Conservation (phyloP, 305 asterid species). For the Andrographis paniculata region DNA sequence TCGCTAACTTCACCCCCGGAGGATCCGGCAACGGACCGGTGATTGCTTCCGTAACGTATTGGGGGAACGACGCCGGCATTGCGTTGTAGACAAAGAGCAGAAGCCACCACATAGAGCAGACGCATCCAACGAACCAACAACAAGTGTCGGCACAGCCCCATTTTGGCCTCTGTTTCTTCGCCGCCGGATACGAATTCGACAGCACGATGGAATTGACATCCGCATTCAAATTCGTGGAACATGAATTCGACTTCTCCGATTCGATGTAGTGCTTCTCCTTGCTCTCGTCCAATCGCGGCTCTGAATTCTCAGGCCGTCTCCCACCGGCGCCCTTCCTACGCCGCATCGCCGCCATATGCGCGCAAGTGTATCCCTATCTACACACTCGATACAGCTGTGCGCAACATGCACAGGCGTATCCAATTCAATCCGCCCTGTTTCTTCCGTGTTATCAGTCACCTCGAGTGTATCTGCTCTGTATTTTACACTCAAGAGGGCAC, state of each 20-base stretch:
- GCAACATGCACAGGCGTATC: conserved; percentile 18
- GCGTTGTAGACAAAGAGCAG: conserved; percentile 55
- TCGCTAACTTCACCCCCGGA: conserved; percentile 72
- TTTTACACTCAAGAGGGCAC: no score
- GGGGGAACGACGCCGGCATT: conserved; percentile 78
- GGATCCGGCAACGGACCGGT: conserved; percentile 80
- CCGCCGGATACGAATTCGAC: conserved; percentile 9
- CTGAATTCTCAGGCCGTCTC: conserved; percentile 23
- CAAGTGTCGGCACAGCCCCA: conserved; percentile 64
- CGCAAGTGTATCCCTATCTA: neutral
- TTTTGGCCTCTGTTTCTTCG: conserved; percentile 21
- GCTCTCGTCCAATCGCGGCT: conserved; percentile 19
- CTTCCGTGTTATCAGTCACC: neutral
- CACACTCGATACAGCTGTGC: conserved; percentile 1
- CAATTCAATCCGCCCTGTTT: neutral
- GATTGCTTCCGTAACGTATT: conserved; percentile 72
- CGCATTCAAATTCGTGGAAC: conserved; percentile 15
- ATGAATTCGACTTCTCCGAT: conserved; percentile 17
- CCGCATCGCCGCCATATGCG: conserved; percentile 32
- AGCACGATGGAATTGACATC: conserved; percentile 16
- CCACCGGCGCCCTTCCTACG: conserved; percentile 45
- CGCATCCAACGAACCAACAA: conserved; percentile 72
- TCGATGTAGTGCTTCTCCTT: conserved; percentile 17
- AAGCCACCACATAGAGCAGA: conserved; percentile 80
- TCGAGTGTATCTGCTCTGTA: conserved; percentile 4